Base-by-base conservation (phyloP, 2,329 filamentous ascomycete species). In the Penicillium sp. region DNA sequence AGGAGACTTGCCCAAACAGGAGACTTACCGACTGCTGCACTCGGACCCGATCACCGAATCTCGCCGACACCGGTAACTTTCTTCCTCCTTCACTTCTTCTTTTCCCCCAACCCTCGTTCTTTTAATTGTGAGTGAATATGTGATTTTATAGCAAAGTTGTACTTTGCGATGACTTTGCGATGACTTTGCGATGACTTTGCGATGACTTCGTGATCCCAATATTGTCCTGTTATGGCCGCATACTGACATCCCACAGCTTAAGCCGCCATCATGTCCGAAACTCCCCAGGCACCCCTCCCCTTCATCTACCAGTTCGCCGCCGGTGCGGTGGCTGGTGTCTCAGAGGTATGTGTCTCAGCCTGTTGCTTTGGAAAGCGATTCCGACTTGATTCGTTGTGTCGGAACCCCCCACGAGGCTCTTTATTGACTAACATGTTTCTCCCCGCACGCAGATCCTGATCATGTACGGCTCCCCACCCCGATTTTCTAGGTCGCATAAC, bases 261-360 rank as follows among this genome's bases (percentile, higher is more conserved):
- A 47, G 50, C 49, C 51, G 17, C 37, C 78, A 81, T 69, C 67
- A 89, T 88, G 86, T 81, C 85, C 62, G 72, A 62, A 58, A 65
- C 80, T 62, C 77, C 84, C 50, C 75, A 87, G 64, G 88, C 91
- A 79, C 90, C 92, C 56, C 85, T 97, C 66, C 91, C 91, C 57
- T 97, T 97, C 78, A 77, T 86, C 67, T 97, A 97, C 86, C 92
- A 96, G 80, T 96, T 97, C 82, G 89, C 87, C 75, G 92, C 93
- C 72, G 92, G 92, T 80, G 94, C 94, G 73, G 89, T 99, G 73
- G 94, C 94, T 72, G 94, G 94, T 82, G 92, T 99, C 64, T 97
- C 93, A 68, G 94, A 99, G 85, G 91, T 92, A 81, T 77, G 87
- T 79, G 50, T 56, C 38, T 56, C 38, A 36, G 16, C 9, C 19